Evolutionary conservation across 1,284 basidiomycete species (phyloP).

Genomic region (Gymnopus androsaceus): DNA sequence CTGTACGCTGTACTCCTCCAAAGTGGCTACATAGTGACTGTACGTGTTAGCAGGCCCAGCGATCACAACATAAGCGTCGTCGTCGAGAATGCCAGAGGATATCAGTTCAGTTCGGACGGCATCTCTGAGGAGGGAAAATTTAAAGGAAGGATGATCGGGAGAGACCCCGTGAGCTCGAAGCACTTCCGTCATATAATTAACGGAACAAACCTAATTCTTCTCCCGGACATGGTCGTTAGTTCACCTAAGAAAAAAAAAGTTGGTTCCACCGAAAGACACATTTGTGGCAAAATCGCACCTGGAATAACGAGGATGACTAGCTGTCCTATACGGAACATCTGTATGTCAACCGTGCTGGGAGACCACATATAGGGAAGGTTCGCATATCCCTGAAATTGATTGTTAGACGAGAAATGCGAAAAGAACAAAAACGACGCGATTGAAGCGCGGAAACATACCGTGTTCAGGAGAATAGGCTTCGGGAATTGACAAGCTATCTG

Average conservation of each 20-base stretch:
- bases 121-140: conserved; percentile 39
- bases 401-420: background rate
- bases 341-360: conserved; percentile 74
- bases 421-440: conserved; percentile 11
- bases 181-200: conserved; percentile 7
- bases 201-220: conserved; percentile 50
- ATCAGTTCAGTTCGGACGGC: conserved; percentile 66
- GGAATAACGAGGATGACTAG: conserved; percentile 77
- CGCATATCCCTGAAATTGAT: conserved; percentile 55
- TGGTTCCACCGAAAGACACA: background rate
- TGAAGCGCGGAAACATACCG: conserved; percentile 40
- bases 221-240: conserved; percentile 59
- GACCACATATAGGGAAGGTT: conserved; percentile 76
- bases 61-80: conserved; percentile 72
- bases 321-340: conserved; percentile 80
- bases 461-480: conserved; percentile 81
- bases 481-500: conserved; percentile 77
- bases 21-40: conserved; percentile 73
- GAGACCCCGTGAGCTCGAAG: conserved; percentile 12
- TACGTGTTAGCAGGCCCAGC: conserved; percentile 84
- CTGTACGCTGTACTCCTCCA: conserved; percentile 76
- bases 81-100: conserved; percentile 59
- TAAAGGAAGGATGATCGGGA: no score
- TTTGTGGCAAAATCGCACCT: conserved; percentile 52
- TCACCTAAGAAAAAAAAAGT: conserved; percentile 35